Evolutionary conservation across 352 stramenopile species (phyloP).

Genomic region (Pythium coloratum): DNA sequence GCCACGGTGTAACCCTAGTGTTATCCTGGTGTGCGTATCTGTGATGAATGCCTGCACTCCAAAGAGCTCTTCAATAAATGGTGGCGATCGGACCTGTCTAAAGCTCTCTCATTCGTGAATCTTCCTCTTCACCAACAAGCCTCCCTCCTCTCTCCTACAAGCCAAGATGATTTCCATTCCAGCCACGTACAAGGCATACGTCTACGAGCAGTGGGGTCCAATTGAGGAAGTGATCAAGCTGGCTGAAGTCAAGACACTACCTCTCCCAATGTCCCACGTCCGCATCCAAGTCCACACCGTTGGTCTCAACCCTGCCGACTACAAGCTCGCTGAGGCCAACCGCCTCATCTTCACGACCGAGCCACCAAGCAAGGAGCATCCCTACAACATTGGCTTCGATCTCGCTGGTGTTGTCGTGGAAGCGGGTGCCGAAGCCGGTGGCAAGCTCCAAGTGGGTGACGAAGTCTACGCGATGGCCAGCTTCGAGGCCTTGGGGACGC

Average conservation of each 20-base stretch:
- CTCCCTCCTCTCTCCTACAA: neutral
- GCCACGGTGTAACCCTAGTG: too few species aligned
- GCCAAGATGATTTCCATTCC: conserved; percentile 2
- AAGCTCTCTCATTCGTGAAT: neutral
- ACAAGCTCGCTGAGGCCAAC: conserved; percentile 16
- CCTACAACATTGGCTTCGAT: conserved; percentile 38
- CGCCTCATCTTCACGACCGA: conserved; percentile 1
- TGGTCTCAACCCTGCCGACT: conserved; percentile 34
- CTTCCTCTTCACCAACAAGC: neutral
- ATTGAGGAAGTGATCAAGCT: conserved; percentile 31
- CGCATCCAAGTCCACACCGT: conserved; percentile 36
- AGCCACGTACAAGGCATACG: conserved; percentile 25
- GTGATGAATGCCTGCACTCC: too few species aligned
- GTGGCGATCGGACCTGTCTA: too few species aligned
- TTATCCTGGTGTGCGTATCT: too few species aligned
- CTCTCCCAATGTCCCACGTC: conserved; percentile 27
- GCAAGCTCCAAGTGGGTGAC: conserved; percentile 15
- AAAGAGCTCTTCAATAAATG: too few species aligned
- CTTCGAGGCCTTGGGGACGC: conserved; percentile 5
- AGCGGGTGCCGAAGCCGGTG: conserved; percentile 26
- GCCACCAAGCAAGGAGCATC: conserved; percentile 23
- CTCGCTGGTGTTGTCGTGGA: conserved; percentile 35
- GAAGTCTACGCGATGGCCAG: conserved; percentile 23
- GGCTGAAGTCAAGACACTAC: conserved; percentile 8
- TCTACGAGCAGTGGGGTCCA: conserved; percentile 33